Evolutionary conservation across 176 grass and related monocot genomes (phyloP).

Genomic region (Coix lacrymajobi): DNA sequence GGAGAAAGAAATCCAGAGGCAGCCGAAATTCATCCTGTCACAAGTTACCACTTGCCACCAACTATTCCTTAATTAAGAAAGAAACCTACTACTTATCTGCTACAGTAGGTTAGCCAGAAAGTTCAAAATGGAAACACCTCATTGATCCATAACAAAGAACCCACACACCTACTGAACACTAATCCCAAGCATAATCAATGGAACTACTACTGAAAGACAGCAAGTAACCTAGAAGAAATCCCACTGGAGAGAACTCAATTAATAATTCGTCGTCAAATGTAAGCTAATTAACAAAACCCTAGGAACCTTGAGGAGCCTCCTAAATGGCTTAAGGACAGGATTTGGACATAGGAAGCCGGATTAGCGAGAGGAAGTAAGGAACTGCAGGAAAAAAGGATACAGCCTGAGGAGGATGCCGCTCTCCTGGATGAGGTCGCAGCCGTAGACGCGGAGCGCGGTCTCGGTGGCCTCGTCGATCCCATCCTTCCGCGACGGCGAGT

Average conservation of each 20-base stretch:
- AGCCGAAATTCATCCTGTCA: background rate
- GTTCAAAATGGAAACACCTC: background rate
- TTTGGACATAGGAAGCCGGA: background rate
- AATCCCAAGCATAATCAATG: background rate
- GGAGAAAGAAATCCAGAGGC: background rate
- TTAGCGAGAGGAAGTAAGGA: background rate
- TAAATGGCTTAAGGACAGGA: background rate
- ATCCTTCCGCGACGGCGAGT: slow-evolving; percentile 88
- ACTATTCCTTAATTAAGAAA: background rate
- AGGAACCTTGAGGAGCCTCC: background rate
- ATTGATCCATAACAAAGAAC: background rate
- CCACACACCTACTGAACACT: background rate
- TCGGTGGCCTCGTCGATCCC: slow-evolving; percentile 82
- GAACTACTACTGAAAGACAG: background rate
- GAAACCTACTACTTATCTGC: background rate
- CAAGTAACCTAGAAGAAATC: background rate
- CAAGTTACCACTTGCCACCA: background rate
- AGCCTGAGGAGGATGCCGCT: slow-evolving; percentile 83
- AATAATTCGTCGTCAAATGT: background rate
- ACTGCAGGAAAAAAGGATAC: slow-evolving; percentile 47
- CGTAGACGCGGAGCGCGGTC: slow-evolving; percentile 66
- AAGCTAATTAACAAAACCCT: slow-evolving; percentile 14
- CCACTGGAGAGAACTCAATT: background rate
- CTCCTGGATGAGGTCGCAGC: slow-evolving; percentile 92
- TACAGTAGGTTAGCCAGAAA: background rate